Conservation (phyloP, 2,329 filamentous ascomycete genomes). For the Bipolaris oryzae region DNA sequence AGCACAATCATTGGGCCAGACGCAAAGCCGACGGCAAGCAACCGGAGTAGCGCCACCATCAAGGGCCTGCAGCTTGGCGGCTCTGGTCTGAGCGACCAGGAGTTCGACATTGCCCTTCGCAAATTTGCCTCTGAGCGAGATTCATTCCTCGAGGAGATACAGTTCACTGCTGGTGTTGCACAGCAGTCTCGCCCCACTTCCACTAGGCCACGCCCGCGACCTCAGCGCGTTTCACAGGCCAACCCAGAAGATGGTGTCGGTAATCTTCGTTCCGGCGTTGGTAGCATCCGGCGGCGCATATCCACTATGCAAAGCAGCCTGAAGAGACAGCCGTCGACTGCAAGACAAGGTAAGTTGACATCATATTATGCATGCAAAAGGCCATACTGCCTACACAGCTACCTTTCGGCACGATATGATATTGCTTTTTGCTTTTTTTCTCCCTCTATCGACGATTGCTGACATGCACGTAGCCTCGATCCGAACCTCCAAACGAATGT, state of each 20-base stretch:
- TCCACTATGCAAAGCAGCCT: conserved; percentile 92
- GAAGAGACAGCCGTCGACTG: conserved; percentile 80
- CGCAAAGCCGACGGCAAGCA: conserved; percentile 61
- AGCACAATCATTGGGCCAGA: conserved; percentile 55
- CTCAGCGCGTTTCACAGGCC: conserved; percentile 72
- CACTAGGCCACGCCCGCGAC: conserved; percentile 74
- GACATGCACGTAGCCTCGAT: conserved; percentile 60
- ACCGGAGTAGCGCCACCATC: conserved; percentile 69
- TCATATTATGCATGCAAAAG: not conserved
- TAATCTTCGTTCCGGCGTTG: conserved; percentile 67
- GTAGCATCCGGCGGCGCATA: conserved; percentile 89
- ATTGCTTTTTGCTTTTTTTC: conserved; percentile 28
- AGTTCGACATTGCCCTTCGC: conserved; percentile 89
- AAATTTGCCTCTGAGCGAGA: conserved; percentile 98
- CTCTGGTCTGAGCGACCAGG: conserved; percentile 69
- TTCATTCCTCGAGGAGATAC: conserved; percentile 89
- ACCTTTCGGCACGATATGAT: conserved; percentile 3
- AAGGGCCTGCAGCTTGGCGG: conserved; percentile 53
- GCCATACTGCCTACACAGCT: not conserved
- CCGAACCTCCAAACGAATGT: conserved; percentile 85
- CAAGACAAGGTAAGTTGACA: conserved; percentile 70
- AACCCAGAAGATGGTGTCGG: conserved; percentile 59
- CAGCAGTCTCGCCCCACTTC: conserved; percentile 54
- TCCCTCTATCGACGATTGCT: conserved; percentile 23
- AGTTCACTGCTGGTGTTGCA: conserved; percentile 79